Evolutionary conservation across 495 filamentous ascomycete species (phyloP), one percentile per base, ranked within the genome.

Genomic region (Acidomyces sp.): DNA sequence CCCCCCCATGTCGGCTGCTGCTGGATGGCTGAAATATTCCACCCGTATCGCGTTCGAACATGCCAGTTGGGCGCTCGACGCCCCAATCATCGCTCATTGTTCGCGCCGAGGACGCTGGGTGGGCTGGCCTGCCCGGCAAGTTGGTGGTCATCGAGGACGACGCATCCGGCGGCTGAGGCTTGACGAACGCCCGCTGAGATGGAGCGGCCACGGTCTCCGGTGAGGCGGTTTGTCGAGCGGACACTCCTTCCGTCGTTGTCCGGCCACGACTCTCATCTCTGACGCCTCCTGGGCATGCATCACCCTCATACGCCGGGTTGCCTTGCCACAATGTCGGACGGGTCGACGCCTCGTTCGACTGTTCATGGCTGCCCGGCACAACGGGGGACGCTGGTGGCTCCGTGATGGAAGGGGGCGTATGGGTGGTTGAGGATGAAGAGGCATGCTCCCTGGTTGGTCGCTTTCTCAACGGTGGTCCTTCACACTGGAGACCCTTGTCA

Each of bases 401-500:
- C 7, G 7, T 28, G 7, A 7, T 28, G 7, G 13, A 28, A 13
- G 13, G 26, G 7, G 26, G 26, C 7, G 26, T 13, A 7, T 28
- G 7, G 26, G 7, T 13, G 9, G 32, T 16, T n/a, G n/a, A n/a
- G 32, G 6, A 9, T 15, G 32, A 34, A 16, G 11, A 6, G 10
- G 32, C 32, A 12, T 12, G 9, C 9, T 34, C 11, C 32, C 18
- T 34, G 10, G 9, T 34, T 6, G 32, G 32, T 11, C 11, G 32
- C 17, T 34, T 28, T 13, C 26, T 7, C 26, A 13, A 28, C 26
- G 26, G 26, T 13, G 26, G 26, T 7, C 26, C 26, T 28, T 37
- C 34, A 37, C 34, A 37, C 17, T 21, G 17, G 11, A 37, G 5
- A 4, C 34, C 34, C 18, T 37, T 37, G 9, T 37, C 34, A 17